Evolutionary conservation across 192 early-diverging fungal species (phyloP).

Genomic region (Gamsiella multidivaricata): DNA sequence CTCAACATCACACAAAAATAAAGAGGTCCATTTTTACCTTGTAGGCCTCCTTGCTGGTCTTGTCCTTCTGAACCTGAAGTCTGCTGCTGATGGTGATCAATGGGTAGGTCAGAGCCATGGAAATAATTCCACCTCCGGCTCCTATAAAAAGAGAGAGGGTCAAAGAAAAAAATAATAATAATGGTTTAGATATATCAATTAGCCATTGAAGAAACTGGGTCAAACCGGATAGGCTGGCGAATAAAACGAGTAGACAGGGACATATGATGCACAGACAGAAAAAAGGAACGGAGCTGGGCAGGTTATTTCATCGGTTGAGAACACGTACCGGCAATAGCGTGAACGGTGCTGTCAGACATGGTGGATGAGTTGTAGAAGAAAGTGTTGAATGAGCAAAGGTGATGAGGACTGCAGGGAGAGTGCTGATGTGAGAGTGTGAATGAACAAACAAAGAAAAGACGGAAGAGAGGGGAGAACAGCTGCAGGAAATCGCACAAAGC

Average conservation of each 20-base stretch:
- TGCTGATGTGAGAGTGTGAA: not conserved
- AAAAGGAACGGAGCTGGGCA: too few relatives aligned
- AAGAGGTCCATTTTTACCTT: conserved; percentile 51
- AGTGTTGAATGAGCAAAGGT: not conserved
- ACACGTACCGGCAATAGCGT: conserved; percentile 69
- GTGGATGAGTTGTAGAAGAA: not conserved
- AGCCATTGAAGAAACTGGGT: too few relatives aligned
- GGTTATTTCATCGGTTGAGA: too few relatives aligned
- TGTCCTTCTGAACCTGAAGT: conserved; percentile 82
- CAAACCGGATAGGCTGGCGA: too few relatives aligned
- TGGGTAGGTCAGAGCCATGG: conserved; percentile 96
- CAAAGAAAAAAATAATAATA: too few relatives aligned
- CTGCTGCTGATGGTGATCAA: conserved; percentile 82
- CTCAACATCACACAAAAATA: not conserved
- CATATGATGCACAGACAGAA: too few relatives aligned
- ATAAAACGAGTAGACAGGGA: too few relatives aligned
- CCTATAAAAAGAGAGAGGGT: too few relatives aligned
- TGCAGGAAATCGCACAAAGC: not conserved
- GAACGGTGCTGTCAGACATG: conserved; percentile 72
- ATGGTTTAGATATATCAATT: too few relatives aligned
- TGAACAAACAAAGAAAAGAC: not conserved
- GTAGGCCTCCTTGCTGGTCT: conserved; percentile 68
- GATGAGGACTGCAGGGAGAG: conserved; percentile 9
- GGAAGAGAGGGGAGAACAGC: not conserved
- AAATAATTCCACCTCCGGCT: conserved; percentile 89